Evolutionary conservation across 2,329 filamentous ascomycete genomes (phyloP), one percentile per base, ranked within the genome.

Genomic region (Helotiales sp.): DNA sequence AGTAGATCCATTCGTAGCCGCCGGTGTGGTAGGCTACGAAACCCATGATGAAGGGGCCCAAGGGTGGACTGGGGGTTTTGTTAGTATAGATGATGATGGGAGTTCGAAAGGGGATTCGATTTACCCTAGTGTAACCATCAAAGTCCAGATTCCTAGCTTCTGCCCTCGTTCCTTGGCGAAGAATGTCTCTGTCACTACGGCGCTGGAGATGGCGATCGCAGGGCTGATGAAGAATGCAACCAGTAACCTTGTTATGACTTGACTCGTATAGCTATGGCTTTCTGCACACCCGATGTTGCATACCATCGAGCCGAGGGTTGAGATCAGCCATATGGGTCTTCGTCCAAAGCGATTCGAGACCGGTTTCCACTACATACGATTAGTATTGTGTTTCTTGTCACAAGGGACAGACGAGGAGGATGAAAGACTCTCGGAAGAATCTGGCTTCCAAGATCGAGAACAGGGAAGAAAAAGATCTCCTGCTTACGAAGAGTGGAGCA

Each of bases 121-220:
- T n/a, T 48, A 66, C 64, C 49, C 63, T 19, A 61, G 42, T 17
- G 54, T 50, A 10, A 60, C 52, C 75, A 64, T 19, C 44, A 66
- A 51, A 2, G 80, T 83, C 81, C 80, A 81, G 15, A 82, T 71
- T 30, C 81, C 81, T 77, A 83, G 81, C 50, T 79, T 80, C 58
- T 73, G 73, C 6, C 74, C 80, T 31, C 80, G 70, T 40, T 83
- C 78, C 42, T 76, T 76, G 64, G 77, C 79, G 68, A 83, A 83
- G 52, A 80, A 82, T 0, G 78, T 81, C 62, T 84, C 81, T 12
- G 79, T 79, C 5, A 84, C 81, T 2, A 83, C 79, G 0, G 75
- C 80, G 67, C 78, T 81, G 30, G 80, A 79, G 50, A 83, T 80
- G 0, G 79, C 80, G 24, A 74, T 74, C 1, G 81, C 77, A n/a